Evolutionary conservation across 2,329 filamentous ascomycete genomes (phyloP).

Genomic region (Epichloe coenophiala): DNA sequence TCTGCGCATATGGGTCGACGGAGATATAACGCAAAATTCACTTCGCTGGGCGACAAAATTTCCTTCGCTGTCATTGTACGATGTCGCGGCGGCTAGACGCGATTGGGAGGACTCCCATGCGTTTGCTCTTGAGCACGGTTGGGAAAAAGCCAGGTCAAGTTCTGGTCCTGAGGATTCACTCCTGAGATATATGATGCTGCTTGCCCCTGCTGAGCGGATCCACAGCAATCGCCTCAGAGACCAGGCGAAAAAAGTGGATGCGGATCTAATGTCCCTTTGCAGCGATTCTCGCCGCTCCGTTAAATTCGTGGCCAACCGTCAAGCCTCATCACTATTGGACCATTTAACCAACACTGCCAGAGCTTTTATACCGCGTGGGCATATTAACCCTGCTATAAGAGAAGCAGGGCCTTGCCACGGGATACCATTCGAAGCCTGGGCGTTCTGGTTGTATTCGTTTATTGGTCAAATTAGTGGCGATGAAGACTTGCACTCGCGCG

Average conservation of each 20-base stretch:
- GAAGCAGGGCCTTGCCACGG: constrained; percentile 20
- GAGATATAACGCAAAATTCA: constrained; percentile 25
- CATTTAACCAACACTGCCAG: constrained; percentile 21
- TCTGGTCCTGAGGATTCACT: constrained; percentile 19
- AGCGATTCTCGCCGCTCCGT: constrained; percentile 20
- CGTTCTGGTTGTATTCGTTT: constrained; percentile 28
- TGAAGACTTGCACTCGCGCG: constrained; percentile 16
- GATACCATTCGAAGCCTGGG: constrained; percentile 25
- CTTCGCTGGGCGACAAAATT: constrained; percentile 28
- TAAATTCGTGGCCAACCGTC: constrained; percentile 16
- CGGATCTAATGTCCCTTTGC: constrained; percentile 20
- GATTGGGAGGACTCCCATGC: constrained; percentile 22
- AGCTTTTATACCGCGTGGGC: constrained; percentile 16
- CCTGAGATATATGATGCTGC: constrained; percentile 21
- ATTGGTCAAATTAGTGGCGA: constrained; percentile 25
- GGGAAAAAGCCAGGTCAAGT: constrained; percentile 17
- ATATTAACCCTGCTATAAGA: constrained; percentile 16
- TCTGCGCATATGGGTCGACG: constrained; percentile 30
- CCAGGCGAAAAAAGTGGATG: constrained; percentile 20
- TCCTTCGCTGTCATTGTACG: constrained; percentile 31
- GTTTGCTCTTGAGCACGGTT: constrained; percentile 17
- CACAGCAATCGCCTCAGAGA: constrained; percentile 12
- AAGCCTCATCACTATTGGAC: constrained; percentile 20
- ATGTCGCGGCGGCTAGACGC: constrained; percentile 22
- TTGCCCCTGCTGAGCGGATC: constrained; percentile 16